Percentiles rank a stretch among this genome's conserved stretches.
phyloP scores from a whole-genome alignment of 148 eudicot genomes.

The Persicaria tinctoria region DNA sequence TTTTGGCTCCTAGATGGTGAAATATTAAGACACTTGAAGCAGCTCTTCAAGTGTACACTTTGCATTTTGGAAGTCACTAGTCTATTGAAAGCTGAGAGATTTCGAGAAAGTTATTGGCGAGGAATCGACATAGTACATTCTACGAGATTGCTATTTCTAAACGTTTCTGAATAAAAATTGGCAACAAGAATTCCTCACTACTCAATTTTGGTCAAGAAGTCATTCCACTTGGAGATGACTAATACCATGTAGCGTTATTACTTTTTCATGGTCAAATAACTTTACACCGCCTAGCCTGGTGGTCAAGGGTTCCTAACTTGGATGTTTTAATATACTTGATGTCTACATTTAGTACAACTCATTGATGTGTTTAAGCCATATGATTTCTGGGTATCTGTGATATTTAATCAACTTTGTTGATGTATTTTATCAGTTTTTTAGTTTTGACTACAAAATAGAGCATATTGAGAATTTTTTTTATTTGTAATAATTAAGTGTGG shows the following conservation, averaged over 20 bases:
- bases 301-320: not conserved
- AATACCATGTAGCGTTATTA: not conserved
- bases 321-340: not conserved
- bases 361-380: not conserved
- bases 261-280: not conserved
- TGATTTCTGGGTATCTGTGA: not conserved
- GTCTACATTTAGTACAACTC: not conserved
- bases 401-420: not conserved
- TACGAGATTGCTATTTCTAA: not conserved
- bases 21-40: not conserved
- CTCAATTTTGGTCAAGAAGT: not conserved
- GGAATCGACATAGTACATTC: not conserved
- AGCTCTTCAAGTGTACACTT: not conserved
- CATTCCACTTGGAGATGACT: not conserved
- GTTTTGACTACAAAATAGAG: not conserved
- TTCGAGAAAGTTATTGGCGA: not conserved
- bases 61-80: not conserved
- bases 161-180: not conserved
- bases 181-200: not conserved
- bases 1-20: not conserved
- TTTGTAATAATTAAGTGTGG: not conserved
- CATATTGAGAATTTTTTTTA: not conserved
- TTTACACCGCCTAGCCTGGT: not conserved
- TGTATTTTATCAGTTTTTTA: not conserved
- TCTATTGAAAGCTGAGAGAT: slow-evolving; percentile 4